A percentile compares a stretch with the other conserved stretches of the same genome.
Evolutionary conservation across 306 rosid species (phyloP).

Genomic region (Cucurbita maxima): DNA sequence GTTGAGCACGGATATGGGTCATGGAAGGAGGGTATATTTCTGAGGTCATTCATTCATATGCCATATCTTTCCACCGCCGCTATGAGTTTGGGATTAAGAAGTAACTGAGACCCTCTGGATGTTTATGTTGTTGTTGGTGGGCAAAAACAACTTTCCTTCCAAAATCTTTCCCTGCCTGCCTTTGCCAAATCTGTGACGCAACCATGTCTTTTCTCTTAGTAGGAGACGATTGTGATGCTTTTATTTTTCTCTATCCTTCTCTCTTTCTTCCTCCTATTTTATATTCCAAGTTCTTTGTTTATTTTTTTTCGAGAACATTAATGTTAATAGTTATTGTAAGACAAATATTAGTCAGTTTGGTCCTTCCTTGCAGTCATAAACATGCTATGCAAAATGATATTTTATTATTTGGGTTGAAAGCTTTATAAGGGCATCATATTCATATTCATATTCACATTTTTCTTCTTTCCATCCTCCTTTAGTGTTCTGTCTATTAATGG

Average conservation of each 20-base stretch:
- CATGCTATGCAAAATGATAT: constrained; percentile 21
- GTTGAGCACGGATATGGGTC: constrained; percentile 31
- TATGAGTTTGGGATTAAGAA: constrained; percentile 6
- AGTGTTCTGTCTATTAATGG: not conserved
- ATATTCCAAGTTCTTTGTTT: constrained; percentile 16
- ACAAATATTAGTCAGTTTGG: constrained; percentile 37
- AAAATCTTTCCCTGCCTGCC: constrained; percentile 7
- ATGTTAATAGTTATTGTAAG: constrained; percentile 59
- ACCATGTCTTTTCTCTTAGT: constrained; percentile 28
- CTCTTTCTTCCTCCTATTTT: not conserved
- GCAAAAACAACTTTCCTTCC: constrained; percentile 23
- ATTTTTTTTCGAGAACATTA: constrained; percentile 28
- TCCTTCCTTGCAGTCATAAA: constrained; percentile 23
- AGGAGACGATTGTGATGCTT: constrained; percentile 61
- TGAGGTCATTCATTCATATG: constrained; percentile 16
- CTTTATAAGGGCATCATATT: not conserved
- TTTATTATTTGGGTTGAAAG: constrained; percentile 26
- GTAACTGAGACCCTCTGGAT: constrained; percentile 22
- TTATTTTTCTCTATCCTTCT: constrained; percentile 9
- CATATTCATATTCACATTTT: not conserved
- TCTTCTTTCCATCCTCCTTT: not conserved
- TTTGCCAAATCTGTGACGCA: constrained; percentile 26
- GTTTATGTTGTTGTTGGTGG: constrained; percentile 13
- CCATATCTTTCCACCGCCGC: constrained; percentile 11
- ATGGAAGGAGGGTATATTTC: constrained; percentile 24